Evolutionary conservation across 2,329 filamentous ascomycete species (phyloP).

Genomic region (Ophiostoma pallidulum): DNA sequence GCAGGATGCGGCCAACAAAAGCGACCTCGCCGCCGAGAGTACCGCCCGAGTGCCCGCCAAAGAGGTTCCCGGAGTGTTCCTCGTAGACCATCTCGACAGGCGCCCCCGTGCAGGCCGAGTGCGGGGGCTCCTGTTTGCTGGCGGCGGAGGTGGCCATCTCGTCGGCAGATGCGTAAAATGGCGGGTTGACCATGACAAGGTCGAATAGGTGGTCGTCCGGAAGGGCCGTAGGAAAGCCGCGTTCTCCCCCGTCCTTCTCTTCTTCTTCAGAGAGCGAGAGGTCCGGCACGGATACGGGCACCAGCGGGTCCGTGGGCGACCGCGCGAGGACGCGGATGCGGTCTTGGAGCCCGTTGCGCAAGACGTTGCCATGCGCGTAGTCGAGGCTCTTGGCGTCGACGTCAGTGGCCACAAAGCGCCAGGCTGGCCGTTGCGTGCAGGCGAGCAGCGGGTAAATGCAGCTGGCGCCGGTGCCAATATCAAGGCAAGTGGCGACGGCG

Average conservation of each 20-base stretch:
- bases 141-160: slow-evolving; percentile 59
- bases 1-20: slow-evolving; percentile 69
- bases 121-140: slow-evolving; percentile 57
- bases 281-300: no score
- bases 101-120: slow-evolving; percentile 67
- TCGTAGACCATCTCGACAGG: slow-evolving; percentile 71
- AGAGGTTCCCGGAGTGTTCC: no score
- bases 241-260: slow-evolving; percentile 41
- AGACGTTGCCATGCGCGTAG: slow-evolving; percentile 59
- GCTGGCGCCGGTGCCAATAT: slow-evolving; percentile 85
- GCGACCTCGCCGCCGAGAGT: slow-evolving; percentile 69
- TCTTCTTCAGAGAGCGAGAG: no score
- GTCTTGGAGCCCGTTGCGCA: slow-evolving; percentile 51
- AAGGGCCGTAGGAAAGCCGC: background rate
- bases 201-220: no score
- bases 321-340: slow-evolving; percentile 57
- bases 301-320: slow-evolving; percentile 38
- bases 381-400: slow-evolving; percentile 62
- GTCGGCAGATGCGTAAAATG: slow-evolving; percentile 70
- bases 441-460: slow-evolving; percentile 85
- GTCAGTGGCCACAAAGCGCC: slow-evolving; percentile 70
- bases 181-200: slow-evolving; percentile 90
- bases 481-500: slow-evolving; percentile 55
- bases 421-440: slow-evolving; percentile 54
- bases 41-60: no score